These are phyloP conservation scores for Blastocystis hominis DNA, from an alignment of 352 stramenopile genomes.

Conservation along the genomic window DNA sequence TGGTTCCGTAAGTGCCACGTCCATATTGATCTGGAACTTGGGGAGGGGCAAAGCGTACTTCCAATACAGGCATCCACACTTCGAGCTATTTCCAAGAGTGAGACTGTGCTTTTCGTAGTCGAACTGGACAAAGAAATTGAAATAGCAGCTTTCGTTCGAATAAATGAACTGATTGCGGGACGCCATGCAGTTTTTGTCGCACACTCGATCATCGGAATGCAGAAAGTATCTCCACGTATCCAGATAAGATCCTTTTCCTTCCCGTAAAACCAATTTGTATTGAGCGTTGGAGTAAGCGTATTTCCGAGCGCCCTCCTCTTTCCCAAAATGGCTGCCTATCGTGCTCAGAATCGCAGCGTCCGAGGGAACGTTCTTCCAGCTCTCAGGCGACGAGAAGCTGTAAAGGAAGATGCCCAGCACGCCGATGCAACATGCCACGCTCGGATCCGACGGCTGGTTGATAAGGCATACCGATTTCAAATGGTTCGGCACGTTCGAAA, in stretches of 20 bases:
- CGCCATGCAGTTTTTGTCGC: background rate
- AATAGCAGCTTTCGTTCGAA: background rate
- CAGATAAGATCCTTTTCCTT: background rate
- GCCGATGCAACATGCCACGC: background rate
- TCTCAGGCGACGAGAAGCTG: background rate
- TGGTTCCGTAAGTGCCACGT: background rate
- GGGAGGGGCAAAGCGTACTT: background rate
- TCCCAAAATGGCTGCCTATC: background rate
- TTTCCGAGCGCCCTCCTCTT: background rate
- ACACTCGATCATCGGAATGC: background rate
- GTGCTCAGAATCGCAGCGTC: background rate
- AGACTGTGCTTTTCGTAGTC: background rate
- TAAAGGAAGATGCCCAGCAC: background rate
- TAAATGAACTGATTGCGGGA: background rate
- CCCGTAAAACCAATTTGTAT: background rate
- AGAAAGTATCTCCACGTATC: conserved; percentile 1
- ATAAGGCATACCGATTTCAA: background rate
- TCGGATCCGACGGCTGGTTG: background rate
- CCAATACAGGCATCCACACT: background rate
- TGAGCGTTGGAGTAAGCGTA: background rate
- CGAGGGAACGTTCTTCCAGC: background rate
- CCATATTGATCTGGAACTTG: background rate
- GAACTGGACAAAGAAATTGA: conserved; percentile 19
- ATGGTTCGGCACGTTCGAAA: background rate
- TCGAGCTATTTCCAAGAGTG: background rate